phyloP scores from a whole-genome alignment of 2,329 filamentous ascomycete genomes.

The Colletotrichum cereale region DNA sequence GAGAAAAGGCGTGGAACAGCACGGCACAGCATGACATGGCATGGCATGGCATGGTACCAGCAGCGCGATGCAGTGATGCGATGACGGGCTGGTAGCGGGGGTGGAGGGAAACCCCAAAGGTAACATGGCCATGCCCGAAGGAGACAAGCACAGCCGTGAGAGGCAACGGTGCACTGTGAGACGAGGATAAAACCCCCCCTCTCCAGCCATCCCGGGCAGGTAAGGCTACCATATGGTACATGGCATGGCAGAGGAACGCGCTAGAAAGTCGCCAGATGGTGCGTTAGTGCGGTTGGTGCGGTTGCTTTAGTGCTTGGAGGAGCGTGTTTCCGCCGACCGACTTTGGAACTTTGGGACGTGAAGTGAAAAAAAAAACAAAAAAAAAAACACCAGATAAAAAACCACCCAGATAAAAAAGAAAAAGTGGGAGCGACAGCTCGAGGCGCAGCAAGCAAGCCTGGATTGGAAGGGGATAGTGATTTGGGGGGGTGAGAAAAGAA shows the following conservation, averaged over 20 bases:
- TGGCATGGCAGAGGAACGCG: constrained; percentile 33
- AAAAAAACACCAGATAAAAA: too few relatives aligned
- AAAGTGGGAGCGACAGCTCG: constrained; percentile 16
- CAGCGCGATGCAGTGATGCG: constrained; percentile 33
- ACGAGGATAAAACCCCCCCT: not conserved
- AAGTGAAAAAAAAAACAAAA: not conserved
- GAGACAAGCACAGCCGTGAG: constrained; percentile 14
- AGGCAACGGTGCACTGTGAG: constrained; percentile 32
- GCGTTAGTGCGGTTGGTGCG: constrained; percentile 20
- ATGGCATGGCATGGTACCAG: constrained; percentile 35
- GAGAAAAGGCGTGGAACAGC: not conserved
- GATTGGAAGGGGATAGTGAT: not conserved
- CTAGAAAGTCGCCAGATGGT: constrained; percentile 34
- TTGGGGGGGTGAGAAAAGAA: not conserved
- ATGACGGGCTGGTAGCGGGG: constrained; percentile 27
- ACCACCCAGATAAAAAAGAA: too few relatives aligned
- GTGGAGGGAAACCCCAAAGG: not conserved
- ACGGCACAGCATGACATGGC: constrained; percentile 11
- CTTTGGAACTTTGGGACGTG: not conserved
- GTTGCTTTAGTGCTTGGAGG: not conserved
- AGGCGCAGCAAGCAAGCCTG: constrained; percentile 20
- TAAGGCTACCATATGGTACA: constrained; percentile 28
- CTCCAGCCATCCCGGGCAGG: constrained; percentile 16
- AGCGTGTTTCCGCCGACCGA: constrained; percentile 15
- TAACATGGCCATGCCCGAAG: constrained; percentile 20